Percentiles rank a stretch among this genome's conserved stretches.
Evolutionary conservation across 2,329 filamentous ascomycete species (phyloP).

Genomic region (Lecanicillium sp.): DNA sequence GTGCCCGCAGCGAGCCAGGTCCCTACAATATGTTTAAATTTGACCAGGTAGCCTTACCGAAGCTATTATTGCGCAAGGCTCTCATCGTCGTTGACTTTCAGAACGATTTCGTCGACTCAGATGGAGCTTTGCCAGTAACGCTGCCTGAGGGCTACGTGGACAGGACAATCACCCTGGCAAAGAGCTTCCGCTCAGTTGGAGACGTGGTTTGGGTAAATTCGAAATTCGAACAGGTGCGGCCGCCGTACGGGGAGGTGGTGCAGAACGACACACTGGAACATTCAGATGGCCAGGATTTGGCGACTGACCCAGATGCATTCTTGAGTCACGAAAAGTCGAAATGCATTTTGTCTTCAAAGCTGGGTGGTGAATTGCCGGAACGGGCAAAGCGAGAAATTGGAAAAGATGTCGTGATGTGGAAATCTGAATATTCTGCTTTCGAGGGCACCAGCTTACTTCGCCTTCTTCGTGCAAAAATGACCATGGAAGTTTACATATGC

Average conservation of each 20-base stretch:
- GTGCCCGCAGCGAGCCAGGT: no score
- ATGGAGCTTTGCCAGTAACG: constrained; percentile 61
- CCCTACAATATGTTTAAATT: constrained; percentile 54
- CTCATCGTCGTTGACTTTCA: constrained; percentile 83
- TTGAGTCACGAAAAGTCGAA: constrained; percentile 26
- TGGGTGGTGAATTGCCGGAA: constrained; percentile 40
- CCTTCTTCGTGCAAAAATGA: constrained; percentile 73
- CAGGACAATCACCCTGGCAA: constrained; percentile 59
- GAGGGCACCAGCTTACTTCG: constrained; percentile 66
- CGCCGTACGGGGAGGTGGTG: constrained; percentile 1
- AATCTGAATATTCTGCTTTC: constrained; percentile 86
- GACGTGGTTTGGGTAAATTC: constrained; percentile 82
- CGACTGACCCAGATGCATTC: constrained; percentile 38
- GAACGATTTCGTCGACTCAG: constrained; percentile 73
- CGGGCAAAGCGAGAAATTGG: constrained; percentile 38
- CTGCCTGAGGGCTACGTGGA: constrained; percentile 61
- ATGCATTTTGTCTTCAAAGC: constrained; percentile 3
- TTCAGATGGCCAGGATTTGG: not conserved
- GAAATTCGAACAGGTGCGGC: constrained; percentile 49
- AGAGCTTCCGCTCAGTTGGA: constrained; percentile 64
- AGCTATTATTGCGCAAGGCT: constrained; percentile 57
- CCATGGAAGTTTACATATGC: constrained; percentile 85
- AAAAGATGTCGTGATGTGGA: constrained; percentile 51
- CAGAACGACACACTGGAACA: not conserved
- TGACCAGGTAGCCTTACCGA: constrained; percentile 48